These are phyloP conservation scores for Neckera pumila DNA, from an alignment of 225 moss, liverwort and hornwort species.

Conservation along the genomic window DNA sequence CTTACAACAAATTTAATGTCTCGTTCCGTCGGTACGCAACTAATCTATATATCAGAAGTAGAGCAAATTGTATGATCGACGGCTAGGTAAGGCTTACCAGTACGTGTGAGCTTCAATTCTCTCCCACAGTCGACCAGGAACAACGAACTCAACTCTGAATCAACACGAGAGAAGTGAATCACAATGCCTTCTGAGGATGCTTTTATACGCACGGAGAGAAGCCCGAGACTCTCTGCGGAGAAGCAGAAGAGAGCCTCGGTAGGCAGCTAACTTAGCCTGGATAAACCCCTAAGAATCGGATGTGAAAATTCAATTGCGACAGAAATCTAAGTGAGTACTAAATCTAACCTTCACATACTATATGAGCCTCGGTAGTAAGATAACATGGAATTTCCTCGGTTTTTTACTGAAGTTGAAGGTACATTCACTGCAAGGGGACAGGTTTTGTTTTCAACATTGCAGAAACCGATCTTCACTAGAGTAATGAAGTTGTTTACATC, in stretches of 20 bases:
- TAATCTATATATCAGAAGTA: background rate
- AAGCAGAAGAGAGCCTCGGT: background rate
- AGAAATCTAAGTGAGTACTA: too few species aligned
- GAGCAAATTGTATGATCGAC: background rate
- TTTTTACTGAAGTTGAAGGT: too few species aligned
- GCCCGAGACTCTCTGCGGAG: background rate
- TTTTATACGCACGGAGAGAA: background rate
- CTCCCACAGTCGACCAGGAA: background rate
- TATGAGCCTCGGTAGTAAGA: background rate
- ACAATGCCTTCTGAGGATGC: background rate
- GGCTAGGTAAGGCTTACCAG: background rate
- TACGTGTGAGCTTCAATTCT: background rate
- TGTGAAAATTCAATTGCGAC: too few species aligned
- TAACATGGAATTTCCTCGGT: background rate
- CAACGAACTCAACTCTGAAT: background rate
- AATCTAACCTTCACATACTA: too few species aligned
- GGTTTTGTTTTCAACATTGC: background rate
- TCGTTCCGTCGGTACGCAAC: background rate
- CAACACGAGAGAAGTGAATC: background rate
- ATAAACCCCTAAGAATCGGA: too few species aligned
- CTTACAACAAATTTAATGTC: background rate
- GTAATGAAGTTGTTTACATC: background rate
- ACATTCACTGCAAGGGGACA: background rate
- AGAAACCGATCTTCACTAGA: background rate
- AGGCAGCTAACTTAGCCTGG: background rate